Conservation (phyloP, 2,329 filamentous ascomycete species). For the Colletotrichum ledebouriae region DNA sequence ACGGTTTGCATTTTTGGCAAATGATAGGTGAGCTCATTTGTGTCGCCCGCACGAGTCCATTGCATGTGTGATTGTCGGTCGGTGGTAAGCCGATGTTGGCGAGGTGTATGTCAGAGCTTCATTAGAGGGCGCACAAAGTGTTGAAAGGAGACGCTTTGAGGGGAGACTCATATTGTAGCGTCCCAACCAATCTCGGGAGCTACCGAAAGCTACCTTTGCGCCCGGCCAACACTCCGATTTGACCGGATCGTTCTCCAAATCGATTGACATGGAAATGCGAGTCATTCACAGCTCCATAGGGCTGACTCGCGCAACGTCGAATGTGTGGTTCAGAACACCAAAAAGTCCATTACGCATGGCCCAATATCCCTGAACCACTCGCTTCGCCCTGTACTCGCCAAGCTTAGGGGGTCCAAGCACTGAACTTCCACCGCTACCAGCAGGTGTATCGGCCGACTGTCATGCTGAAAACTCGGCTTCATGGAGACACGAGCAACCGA, state of each 20-base stretch:
- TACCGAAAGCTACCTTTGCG: background rate
- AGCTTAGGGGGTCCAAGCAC: too few species aligned
- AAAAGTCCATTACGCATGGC: background rate
- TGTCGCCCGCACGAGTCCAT: too few species aligned
- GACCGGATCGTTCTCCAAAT: conserved; percentile 1
- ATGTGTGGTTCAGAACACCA: background rate
- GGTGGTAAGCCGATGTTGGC: too few species aligned
- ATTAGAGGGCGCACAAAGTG: too few species aligned
- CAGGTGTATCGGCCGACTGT: too few species aligned
- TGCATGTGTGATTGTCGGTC: too few species aligned
- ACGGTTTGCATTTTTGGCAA: too few species aligned
- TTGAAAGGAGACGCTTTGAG: too few species aligned
- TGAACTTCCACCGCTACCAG: too few species aligned
- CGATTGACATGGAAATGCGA: conserved; percentile 25
- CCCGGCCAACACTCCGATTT: background rate
- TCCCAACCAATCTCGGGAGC: conserved; percentile 9
- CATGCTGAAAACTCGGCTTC: too few species aligned
- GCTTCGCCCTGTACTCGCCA: background rate
- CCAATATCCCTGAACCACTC: background rate
- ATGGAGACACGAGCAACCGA: too few species aligned
- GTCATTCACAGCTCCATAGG: conserved; percentile 31
- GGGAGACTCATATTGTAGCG: background rate
- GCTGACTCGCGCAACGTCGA: conserved; percentile 21
- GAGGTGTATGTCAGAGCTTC: background rate
- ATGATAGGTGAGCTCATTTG: too few species aligned